Evolutionary conservation across 495 filamentous ascomycete species (phyloP), one percentile per base, ranked within the genome.

Genomic region (Podospora comata): DNA sequence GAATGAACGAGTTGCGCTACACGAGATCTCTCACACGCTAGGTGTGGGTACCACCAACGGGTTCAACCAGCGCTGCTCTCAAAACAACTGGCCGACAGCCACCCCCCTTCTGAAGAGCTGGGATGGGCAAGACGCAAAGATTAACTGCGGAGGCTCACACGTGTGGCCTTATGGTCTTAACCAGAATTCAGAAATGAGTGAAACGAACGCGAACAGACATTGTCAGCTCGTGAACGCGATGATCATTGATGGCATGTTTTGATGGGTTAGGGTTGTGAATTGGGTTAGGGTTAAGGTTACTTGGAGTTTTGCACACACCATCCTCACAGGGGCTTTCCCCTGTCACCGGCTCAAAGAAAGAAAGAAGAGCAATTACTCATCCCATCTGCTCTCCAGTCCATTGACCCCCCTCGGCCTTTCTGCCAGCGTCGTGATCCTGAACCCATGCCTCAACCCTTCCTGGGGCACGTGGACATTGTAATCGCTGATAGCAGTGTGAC

Each of bases 401-500:
- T 78, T 70, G 0, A 84, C 79, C 3, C 81, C 83, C 27, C 75
- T 77, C 7, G 83, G 83, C 39, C 71, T 73, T 60, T 85, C 81
- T 6, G 69, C 82, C 27, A 80, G 72, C 3, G 82, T 83, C 2
- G 81, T 84, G 61, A 84, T 79, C 5, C 82, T 76, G 67, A 84
- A 79, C 2, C 82, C 82, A 70, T 84, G 82, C 26, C 79, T 72
- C 65, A 81, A 59, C 11, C 82, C 83, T 68, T 84, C 83, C 62
- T 77, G 76, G 57, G 77, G 76, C 58, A 80, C 76, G 56, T 77
- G 73, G 15, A 82, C 80, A 68, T 85, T 79, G 64, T 83, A 86
- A 67, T 86, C 83, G 3, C 78, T 81, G 58, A 85, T 84, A 15
- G 83, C 83, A n/a, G 83, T 84, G 68, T 86, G 84, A 4, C 81